Evolutionary conservation across 768 basidiomycete genomes (phyloP).

Genomic region (Lactarius vividus): DNA sequence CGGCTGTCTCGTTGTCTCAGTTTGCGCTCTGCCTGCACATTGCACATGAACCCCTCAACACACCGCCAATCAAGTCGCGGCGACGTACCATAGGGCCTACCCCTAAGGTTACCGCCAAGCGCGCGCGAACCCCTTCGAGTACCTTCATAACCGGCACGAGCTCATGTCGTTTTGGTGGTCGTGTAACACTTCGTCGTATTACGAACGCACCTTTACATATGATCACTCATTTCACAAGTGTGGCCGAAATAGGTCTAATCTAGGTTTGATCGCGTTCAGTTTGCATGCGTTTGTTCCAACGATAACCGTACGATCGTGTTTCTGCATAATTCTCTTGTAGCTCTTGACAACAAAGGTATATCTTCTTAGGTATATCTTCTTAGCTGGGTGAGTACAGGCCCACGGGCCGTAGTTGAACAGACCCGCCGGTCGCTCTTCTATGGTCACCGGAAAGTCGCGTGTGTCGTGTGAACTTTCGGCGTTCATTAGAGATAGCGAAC

Average conservation of each 20-base stretch:
- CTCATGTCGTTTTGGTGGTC: background rate
- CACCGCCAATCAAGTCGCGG: background rate
- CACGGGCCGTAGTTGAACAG: background rate
- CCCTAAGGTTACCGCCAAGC: background rate
- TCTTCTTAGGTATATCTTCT: background rate
- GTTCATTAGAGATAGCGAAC: background rate
- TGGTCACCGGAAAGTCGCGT: background rate
- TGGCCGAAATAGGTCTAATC: background rate
- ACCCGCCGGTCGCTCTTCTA: background rate
- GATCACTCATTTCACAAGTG: background rate
- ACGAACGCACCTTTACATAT: background rate
- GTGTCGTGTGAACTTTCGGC: background rate
- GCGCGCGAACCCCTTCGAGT: background rate
- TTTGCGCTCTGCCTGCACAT: background rate
- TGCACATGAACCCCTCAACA: background rate
- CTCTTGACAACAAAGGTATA: background rate
- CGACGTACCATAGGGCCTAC: background rate
- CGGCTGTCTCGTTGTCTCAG: background rate
- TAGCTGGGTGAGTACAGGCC: background rate
- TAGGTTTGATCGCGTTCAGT: background rate
- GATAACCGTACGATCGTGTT: background rate
- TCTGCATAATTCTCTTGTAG: background rate
- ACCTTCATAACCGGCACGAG: background rate
- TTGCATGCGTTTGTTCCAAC: background rate
- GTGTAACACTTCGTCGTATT: background rate